Evolutionary conservation across 495 filamentous ascomycete genomes (phyloP).

Genomic region (Penicillium simplicissimum): DNA sequence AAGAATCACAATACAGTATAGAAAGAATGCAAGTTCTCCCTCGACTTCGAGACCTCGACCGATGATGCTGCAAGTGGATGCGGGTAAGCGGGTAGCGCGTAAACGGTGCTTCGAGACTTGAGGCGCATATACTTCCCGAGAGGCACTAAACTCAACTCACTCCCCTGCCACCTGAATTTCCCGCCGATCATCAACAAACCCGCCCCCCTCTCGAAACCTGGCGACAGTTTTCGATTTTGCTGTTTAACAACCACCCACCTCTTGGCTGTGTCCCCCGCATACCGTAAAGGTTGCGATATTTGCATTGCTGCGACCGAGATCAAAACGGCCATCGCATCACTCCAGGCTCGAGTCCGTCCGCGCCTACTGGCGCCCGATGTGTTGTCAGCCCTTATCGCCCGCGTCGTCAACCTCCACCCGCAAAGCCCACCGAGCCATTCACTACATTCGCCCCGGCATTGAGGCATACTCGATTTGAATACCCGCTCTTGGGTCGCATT

Average conservation of each 20-base stretch:
- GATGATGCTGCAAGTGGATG: conserved; percentile 7
- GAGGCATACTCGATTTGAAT: conserved; percentile 1
- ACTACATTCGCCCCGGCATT: conserved; percentile 4
- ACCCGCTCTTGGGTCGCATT: conserved; percentile 2
- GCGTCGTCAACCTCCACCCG: conserved; percentile 1
- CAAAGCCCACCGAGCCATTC: conserved; percentile 3
- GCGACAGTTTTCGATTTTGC: background rate
- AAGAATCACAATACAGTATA: background rate
- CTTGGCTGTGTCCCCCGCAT: background rate
- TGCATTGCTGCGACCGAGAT: background rate
- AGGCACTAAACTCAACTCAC: conserved; percentile 11
- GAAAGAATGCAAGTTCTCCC: background rate
- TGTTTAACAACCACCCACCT: background rate
- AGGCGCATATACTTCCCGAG: conserved; percentile 1
- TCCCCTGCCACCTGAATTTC: conserved; percentile 38
- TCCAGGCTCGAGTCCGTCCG: conserved; percentile 2
- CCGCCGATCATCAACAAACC: conserved; percentile 19
- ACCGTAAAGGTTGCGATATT: background rate
- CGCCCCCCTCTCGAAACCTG: conserved; percentile 13
- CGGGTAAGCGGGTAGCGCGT: background rate
- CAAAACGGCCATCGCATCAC: background rate
- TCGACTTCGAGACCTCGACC: background rate
- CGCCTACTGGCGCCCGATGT: conserved; percentile 30
- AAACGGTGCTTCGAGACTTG: background rate
- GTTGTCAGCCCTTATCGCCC: conserved; percentile 27